Evolutionary conservation across 208 protist species (phyloP), one percentile per base, ranked within the genome.

Genomic region (Crithidia sp.): DNA sequence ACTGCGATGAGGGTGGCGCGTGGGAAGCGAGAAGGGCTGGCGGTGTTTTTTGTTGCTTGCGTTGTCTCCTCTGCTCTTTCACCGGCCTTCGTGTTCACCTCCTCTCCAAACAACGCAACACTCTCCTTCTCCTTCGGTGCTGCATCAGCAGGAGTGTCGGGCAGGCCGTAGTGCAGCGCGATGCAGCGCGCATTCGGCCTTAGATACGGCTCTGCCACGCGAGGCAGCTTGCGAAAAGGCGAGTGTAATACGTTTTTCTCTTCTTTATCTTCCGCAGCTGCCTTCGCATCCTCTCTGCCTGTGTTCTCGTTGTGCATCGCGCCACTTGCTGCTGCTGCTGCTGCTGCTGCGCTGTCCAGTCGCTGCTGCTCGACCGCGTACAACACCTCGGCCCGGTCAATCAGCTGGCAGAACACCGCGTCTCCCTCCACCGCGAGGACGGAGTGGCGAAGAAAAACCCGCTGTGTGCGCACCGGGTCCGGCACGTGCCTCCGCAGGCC

Each of bases 371-470:
- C 72, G 52, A 76, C 64, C 9, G 53, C 67, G 71, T 86, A 77
- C 17, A 90, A 50, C 62, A 56, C 50, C 72, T 85, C 77, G 37
- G 88, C 82, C 40, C 84, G 79, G 37, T 76, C 72, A 17, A 92
- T 85, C 53, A 96, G 63, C 57, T 83, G 79, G 41, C 69, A 67
- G 77, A 96, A 96, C n/a, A 89, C 75, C 0, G 81, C 86, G 53
- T 96, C 91, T 13, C 91, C 91, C 58, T 96, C 91, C n/a, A 96
- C 89, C 28, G 91, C 86, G 10, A 96, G 67, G 28, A 94, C 87
- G 37, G 88, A 87, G 70, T 96, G 91, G 9, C 88, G 86, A 41
- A 87, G 65, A 73, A 94, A 90, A 13, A 64, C 44, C 5, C 84
- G 76, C 37, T 73, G 73, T 28, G 82, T 75, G 10, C 73, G 72